These are phyloP conservation scores for Psophocarpus tetragonolobus DNA, from an alignment of 306 rosid species.

Conservation along the genomic window DNA sequence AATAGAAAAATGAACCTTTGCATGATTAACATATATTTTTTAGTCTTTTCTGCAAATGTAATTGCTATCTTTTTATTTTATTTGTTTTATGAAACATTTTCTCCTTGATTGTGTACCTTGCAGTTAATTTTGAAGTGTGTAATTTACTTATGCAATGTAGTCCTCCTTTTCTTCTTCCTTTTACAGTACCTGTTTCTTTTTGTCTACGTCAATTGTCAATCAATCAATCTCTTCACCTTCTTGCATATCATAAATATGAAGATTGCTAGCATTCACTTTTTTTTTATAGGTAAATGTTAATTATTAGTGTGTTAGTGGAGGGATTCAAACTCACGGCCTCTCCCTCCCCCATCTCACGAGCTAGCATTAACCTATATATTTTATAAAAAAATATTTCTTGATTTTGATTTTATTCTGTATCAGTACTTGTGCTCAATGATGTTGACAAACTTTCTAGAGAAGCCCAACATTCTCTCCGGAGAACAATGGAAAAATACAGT, in stretches of 20 bases:
- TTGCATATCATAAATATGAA: background rate
- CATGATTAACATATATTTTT: background rate
- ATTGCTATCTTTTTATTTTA: conserved; percentile 8
- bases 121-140: background rate
- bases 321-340: no score
- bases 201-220: conserved; percentile 3
- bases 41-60: background rate
- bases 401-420: conserved; percentile 28
- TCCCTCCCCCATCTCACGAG: no score
- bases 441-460: conserved; percentile 95
- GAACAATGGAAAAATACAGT: conserved; percentile 97
- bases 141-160: background rate
- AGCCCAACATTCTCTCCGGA: conserved; percentile 92
- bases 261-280: background rate
- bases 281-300: no score
- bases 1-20: background rate
- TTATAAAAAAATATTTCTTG: no score
- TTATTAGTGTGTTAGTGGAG: no score
- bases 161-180: background rate
- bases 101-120: conserved; percentile 1
- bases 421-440: conserved; percentile 88
- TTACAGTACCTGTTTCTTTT: background rate
- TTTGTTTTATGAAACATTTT: background rate
- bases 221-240: background rate
- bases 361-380: no score